Percentiles rank a stretch among this genome's conserved stretches.
phyloP scores from a whole-genome alignment of 2,329 filamentous ascomycete species.

The Fusarium nelsonii region DNA sequence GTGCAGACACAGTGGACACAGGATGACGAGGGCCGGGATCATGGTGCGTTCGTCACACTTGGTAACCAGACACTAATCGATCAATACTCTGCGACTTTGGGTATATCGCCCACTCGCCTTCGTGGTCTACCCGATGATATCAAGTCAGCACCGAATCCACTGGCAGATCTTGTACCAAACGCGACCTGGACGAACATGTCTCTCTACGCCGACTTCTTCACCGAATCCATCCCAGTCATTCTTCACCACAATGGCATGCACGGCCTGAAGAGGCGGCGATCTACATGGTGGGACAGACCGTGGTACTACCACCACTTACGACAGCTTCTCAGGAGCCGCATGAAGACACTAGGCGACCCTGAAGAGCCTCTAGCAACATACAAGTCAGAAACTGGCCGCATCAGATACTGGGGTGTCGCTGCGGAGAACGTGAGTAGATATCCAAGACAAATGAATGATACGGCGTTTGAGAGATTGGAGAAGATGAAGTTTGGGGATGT shows the following conservation, averaged over 20 bases:
- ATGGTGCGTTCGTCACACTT: conserved; percentile 8
- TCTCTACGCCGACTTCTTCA: conserved; percentile 16
- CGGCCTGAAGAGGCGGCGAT: background rate
- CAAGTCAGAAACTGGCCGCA: background rate
- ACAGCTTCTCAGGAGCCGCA: background rate
- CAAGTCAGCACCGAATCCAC: background rate
- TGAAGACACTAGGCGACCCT: background rate
- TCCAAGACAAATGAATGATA: background rate
- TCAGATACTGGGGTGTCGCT: conserved; percentile 16
- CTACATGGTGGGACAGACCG: conserved; percentile 15
- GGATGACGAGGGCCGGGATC: background rate
- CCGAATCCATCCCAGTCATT: background rate
- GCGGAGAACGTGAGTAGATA: background rate
- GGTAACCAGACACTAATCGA: background rate
- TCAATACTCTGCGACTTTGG: background rate
- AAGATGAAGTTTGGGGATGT: background rate
- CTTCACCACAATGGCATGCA: conserved; percentile 8
- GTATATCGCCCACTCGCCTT: conserved; percentile 6
- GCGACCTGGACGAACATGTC: conserved; percentile 15
- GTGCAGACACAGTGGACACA: background rate
- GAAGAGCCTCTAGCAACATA: conserved; percentile 5
- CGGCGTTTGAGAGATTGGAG: background rate
- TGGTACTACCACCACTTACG: conserved; percentile 16
- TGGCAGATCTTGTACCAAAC: background rate
- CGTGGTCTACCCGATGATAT: conserved; percentile 6